Base-by-base conservation (phyloP, 208 protist genomes). In the Trypanosoma platydactyli region DNA sequence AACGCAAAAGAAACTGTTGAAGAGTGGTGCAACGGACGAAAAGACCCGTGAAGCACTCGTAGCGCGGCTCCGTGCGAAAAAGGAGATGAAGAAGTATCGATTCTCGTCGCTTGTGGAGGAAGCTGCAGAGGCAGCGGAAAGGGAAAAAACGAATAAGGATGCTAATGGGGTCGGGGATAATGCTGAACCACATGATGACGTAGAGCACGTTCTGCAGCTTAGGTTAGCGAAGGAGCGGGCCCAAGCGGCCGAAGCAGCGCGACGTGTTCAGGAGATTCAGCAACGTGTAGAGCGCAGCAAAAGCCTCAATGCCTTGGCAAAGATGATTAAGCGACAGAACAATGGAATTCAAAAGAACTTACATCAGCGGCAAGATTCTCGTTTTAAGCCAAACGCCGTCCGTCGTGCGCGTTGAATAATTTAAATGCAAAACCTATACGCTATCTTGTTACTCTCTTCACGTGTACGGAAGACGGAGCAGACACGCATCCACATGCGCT, bases 221-320 rank as follows among this genome's bases (percentile, higher is more conserved):
- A 74, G 76, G 20, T 55, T 71, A 5, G 64, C 70, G 29, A 66
- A 91, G 69, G 84, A 86, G 57, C 45, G 69, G 5, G 44, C 80
- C 30, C 64, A 82, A 20, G 73, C 73, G 12, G 20, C 64, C 15
- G 40, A 60, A n/a, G 75, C 90, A 4, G 87, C 83, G 18, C 68
- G 80, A 25, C 79, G 81, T 11, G 68, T 86, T 60, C 79, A 83
- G 33, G 90, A 96, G 61, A 78, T 94, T 20, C 79, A 80, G 24
- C 90, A 96, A 67, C 87, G 90, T 16, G 79, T 88, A 58, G 83
- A 94, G 72, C 87, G 90, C 24, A 91, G 87, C 71, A 82, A 81
- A 33, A 91, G 85, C 44, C 76, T 96, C 13, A 55, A 70, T 4
- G 81, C 90, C 5, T 63, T 96, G 24, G 87, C 90, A 5, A 91